A percentile compares a stretch with the other conserved stretches of the same genome.
phyloP scores from a whole-genome alignment of 1,284 basidiomycete species.

The Leccinum ponderosum region DNA sequence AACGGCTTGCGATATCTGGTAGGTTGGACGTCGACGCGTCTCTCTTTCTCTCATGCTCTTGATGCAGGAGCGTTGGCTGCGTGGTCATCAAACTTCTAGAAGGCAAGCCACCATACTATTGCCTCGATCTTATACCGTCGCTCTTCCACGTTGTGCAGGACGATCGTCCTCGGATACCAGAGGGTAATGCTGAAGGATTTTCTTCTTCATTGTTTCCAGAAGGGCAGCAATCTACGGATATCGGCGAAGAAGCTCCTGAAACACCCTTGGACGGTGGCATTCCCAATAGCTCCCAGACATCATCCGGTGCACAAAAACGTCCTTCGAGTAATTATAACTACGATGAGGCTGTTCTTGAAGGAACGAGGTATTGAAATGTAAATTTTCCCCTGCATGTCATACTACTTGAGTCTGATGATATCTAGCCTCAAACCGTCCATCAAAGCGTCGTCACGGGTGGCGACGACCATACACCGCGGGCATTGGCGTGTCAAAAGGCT shows the following conservation, averaged over 20 bases:
- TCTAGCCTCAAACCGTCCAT: no score
- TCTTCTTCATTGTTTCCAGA: conserved; percentile 96
- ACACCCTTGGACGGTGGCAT: conserved; percentile 93
- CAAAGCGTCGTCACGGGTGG: no score
- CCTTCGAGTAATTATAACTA: conserved; percentile 80
- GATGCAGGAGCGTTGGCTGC: conserved; percentile 84
- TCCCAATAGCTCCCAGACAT: conserved; percentile 14
- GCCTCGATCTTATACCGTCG: conserved; percentile 96
- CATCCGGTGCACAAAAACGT: conserved; percentile 45
- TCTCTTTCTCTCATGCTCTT: conserved; percentile 12
- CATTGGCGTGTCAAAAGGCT: no score
- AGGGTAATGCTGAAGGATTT: conserved; percentile 96
- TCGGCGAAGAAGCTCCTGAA: conserved; percentile 90
- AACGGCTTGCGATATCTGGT: conserved; percentile 97
- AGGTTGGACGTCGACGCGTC: conserved; percentile 19
- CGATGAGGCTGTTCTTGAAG: conserved; percentile 91
- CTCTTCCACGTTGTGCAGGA: conserved; percentile 98
- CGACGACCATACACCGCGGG: no score
- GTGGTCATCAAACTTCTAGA: conserved; percentile 96
- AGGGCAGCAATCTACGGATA: conserved; percentile 92
- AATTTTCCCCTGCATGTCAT: conserved; percentile 8
- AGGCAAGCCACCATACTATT: conserved; percentile 95
- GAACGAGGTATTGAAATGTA: conserved; percentile 95
- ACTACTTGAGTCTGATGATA: conserved; percentile 26
- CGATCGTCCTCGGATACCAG: conserved; percentile 93